Base-by-base conservation (phyloP, 2,329 filamentous ascomycete genomes). In the Sporothrix phasma region DNA sequence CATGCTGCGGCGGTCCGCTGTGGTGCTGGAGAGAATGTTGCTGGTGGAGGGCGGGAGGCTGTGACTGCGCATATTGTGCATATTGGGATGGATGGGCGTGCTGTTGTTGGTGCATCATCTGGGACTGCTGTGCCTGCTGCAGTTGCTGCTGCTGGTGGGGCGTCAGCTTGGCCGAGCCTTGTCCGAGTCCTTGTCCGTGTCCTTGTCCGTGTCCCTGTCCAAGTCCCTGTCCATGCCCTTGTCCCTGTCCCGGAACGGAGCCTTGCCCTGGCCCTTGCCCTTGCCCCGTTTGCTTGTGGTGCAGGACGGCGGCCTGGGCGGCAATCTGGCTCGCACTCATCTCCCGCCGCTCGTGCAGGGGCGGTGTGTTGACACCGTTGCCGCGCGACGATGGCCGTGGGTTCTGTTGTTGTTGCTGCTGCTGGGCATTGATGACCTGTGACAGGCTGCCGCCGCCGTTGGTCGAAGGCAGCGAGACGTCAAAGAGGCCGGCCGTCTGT, bases 311-410 rank as follows among this genome's bases (percentile, higher is more conserved):
- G 10, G 89, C 86, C 74, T 92, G 89, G 19, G 89, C 89, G 45
- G 89, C 89, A 68, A 92, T 90, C 73, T 90, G 87, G 74, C 88
- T 90, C n/a, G 88, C 85, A 1, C 81, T 81, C 66, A 84, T 74
- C 29, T 78, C 73, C 43, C 73, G 72, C 39, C 47, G 37, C 13
- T 74, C 68, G 29, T 53, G 49, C 71, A 46, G 19, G 10, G 59
- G 43, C 49, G 22, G 11, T 31, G 54, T 34, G 37, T 37, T 22
- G 58, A 37, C 24, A 3, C 51, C 51, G n/a, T n/a, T n/a, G 2
- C 51, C 51, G 0, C 51, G 31, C 11, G 51, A 56, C 19, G 51
- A 56, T 19, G 51, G 54, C n/a, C 29, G 51, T 5, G 51, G 29
- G 10, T 58, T 49, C n/a, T 62, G 53, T 26, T 61, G 61, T 49